Conservation (phyloP, 805 yeast species). For the Lachancea lanzarotensis region DNA sequence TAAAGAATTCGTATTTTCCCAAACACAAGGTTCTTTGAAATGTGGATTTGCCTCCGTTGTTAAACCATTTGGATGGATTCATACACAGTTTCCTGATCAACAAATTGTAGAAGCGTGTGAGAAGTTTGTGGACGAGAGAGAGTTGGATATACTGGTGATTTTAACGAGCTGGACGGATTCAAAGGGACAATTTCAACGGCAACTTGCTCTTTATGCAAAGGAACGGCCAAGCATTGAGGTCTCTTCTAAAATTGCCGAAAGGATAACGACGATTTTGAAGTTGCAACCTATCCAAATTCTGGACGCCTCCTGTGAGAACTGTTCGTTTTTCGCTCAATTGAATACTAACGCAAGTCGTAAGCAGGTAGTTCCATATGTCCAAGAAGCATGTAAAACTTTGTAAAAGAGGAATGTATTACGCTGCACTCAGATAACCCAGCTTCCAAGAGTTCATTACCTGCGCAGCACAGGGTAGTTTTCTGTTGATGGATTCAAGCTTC, state of each 20-base stretch:
- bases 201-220: constrained; percentile 19
- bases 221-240: constrained; percentile 9
- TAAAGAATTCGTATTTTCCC: constrained; percentile 51
- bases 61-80: constrained; percentile 52
- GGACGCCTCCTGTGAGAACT: constrained; percentile 2
- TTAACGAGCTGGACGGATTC: constrained; percentile 42
- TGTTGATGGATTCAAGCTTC: constrained; percentile 10
- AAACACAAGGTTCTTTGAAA: constrained; percentile 26
- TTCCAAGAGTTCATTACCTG: constrained; percentile 19
- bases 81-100: constrained; percentile 25
- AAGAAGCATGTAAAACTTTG: constrained; percentile 9
- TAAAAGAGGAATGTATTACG: not conserved
- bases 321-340: constrained; percentile 38
- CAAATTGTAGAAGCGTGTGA: constrained; percentile 20
- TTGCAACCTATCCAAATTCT: constrained; percentile 10
- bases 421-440: constrained; percentile 14
- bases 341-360: constrained; percentile 69
- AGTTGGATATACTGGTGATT: constrained; percentile 38
- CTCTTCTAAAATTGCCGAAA: constrained; percentile 15
- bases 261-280: constrained; percentile 13
- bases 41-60: constrained; percentile 78
- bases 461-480: constrained; percentile 12
- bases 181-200: constrained; percentile 36
- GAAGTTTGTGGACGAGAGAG: constrained; percentile 24
- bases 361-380: constrained; percentile 66